A percentile compares a stretch with the other conserved stretches of the same genome.
phyloP scores from a whole-genome alignment of 352 stramenopile species.

The Phytophthora nicotianae region DNA sequence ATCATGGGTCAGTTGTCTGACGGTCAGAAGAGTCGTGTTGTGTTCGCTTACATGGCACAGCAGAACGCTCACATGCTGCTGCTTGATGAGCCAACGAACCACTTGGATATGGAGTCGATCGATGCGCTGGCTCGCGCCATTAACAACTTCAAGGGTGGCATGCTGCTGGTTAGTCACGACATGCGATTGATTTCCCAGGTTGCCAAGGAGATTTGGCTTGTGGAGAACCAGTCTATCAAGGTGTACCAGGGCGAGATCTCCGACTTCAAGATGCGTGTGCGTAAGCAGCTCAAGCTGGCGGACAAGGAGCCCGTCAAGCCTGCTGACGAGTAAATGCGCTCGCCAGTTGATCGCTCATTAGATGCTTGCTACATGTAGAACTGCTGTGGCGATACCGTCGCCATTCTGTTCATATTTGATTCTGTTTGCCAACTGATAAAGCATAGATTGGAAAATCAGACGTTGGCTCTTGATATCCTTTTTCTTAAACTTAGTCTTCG shows the following conservation, averaged over 20 bases:
- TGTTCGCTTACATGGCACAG: conserved; percentile 98
- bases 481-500: conserved; percentile 15
- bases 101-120: conserved; percentile 96
- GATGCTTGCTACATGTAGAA: conserved; percentile 37
- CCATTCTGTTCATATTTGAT: conserved; percentile 40
- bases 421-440: conserved; percentile 23
- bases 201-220: conserved; percentile 99
- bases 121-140: conserved; percentile 97
- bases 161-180: conserved; percentile 99
- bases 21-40: conserved; percentile 96
- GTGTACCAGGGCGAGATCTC: conserved; percentile 98
- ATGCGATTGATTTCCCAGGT: conserved; percentile 99
- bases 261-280: conserved; percentile 97
- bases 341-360: conserved; percentile 28
- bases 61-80: conserved; percentile 97
- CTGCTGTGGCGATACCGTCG: conserved; percentile 14
- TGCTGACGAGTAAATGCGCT: conserved; percentile 32
- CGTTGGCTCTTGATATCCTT: conserved; percentile 21
- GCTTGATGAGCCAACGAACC: conserved; percentile 91
- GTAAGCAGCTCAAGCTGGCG: conserved; percentile 84
- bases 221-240: conserved; percentile 96
- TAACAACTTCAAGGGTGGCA: conserved; percentile 97
- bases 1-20: conserved; percentile 96
- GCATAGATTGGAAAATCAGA: conserved; percentile 36
- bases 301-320: conserved; percentile 46